Base-by-base conservation (phyloP, 1,139 yeast genomes). In the Candida sanyaensis region DNA sequence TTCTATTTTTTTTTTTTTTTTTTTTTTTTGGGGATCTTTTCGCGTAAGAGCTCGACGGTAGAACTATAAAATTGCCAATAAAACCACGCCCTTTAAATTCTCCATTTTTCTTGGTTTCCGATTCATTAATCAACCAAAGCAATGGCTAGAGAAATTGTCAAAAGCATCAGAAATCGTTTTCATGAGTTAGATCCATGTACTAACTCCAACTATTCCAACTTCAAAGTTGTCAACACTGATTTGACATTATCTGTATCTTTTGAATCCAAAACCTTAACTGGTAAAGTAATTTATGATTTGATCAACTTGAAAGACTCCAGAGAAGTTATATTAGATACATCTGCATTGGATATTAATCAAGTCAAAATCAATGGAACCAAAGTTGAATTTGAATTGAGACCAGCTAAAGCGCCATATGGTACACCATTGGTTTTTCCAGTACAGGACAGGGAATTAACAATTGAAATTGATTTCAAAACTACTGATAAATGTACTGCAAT, bases 151-250 rank as follows among this genome's bases (percentile, higher is more conserved):
- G 43, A 26, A 27, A n/a, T 41, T 11, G 43, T 41, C n/a, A 47
- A 52, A 12, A 43, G 37, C 2, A 53, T 55, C 13, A 41, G 37
- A 8, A 41, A 47, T 11, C 54, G 45, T 40, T 53, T 50, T 27
- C 57, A 48, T 43, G 52, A 38, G 36, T 42, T 52, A 27, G 96
- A 89, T 64, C 86, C 88, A 24, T 85, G 93, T 13, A 88, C 96
- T 5, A 69, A 78, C 27, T 89, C 96, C 45, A 88, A 86, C 64
- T 90, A 88, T 66, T 58, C 59, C 31, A 60, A 71, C 41, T 86
- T 87, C 60, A 57, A 67, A 6, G 78, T 88, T 30, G 56, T 64
- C 17, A 48, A 59, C 31, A 65, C 73, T n/a, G 54, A 53, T 2
- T 63, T 72, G 47, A 57, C 60, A 37, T 57, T 69, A 41, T 51